These are phyloP conservation scores for Saccharomyces kudriavzevii DNA, from an alignment of 805 yeast genomes.

Conservation along the genomic window DNA sequence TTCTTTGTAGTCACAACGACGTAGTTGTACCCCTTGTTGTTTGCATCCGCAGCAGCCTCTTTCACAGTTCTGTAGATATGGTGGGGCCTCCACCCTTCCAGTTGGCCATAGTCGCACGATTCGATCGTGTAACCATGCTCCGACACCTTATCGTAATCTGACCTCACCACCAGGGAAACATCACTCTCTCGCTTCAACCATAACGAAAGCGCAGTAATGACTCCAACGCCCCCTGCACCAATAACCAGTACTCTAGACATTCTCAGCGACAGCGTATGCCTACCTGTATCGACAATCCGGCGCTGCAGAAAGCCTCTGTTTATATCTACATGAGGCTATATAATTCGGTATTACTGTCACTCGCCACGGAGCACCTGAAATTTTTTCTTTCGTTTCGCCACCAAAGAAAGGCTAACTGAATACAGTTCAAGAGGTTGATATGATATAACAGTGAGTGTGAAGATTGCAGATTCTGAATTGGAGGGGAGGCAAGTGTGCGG, in stretches of 20 bases:
- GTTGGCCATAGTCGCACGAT: constrained; percentile 54
- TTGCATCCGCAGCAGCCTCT: constrained; percentile 38
- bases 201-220: constrained; percentile 62
- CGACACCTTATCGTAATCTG: constrained; percentile 49
- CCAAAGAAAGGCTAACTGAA: not conserved
- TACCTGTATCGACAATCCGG: not conserved
- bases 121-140: constrained; percentile 50
- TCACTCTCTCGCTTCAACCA: constrained; percentile 39
- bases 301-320: not conserved
- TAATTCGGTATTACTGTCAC: not conserved
- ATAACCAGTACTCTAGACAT: constrained; percentile 44
- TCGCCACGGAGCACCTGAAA: not conserved
- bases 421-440: not conserved
- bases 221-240: constrained; percentile 86
- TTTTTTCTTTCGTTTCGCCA: not conserved
- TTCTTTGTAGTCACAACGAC: constrained; percentile 59
- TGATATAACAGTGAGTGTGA: not conserved
- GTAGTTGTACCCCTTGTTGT: constrained; percentile 39
- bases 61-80: constrained; percentile 38
- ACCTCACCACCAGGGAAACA: constrained; percentile 57
- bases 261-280: not conserved
- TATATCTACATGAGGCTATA: not conserved
- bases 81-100: constrained; percentile 51
- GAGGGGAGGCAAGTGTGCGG: not conserved
- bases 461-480: not conserved